phyloP scores from a whole-genome alignment of 2,329 filamentous ascomycete species.

The Myriosclerotinia scirpicola region DNA sequence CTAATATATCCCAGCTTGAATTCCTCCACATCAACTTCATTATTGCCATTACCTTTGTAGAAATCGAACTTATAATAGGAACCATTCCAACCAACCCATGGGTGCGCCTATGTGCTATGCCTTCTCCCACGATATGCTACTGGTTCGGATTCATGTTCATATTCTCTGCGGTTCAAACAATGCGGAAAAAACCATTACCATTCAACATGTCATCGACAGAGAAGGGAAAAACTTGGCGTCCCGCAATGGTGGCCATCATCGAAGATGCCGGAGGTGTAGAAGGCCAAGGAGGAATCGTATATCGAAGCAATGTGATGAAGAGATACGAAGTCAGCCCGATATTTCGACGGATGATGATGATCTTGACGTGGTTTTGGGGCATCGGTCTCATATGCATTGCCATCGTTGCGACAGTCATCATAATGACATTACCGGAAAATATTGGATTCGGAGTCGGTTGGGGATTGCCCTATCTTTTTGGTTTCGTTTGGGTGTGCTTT shows the following conservation, averaged over 20 bases:
- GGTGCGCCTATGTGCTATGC: slow-evolving; percentile 35
- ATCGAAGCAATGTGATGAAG: slow-evolving; percentile 32
- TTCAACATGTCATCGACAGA: slow-evolving; percentile 39
- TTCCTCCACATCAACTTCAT: slow-evolving; percentile 36
- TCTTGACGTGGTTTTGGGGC: slow-evolving; percentile 40
- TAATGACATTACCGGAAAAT: slow-evolving; percentile 33
- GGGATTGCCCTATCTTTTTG: slow-evolving; percentile 35
- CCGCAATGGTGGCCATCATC: slow-evolving; percentile 33
- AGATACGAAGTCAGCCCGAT: slow-evolving; percentile 35
- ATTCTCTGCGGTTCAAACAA: slow-evolving; percentile 30
- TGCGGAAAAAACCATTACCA: slow-evolving; percentile 28
- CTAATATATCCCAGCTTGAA: slow-evolving; percentile 27
- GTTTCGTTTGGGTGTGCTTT: slow-evolving; percentile 26
- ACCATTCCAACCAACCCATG: slow-evolving; percentile 33
- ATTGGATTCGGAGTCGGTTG: slow-evolving; percentile 37
- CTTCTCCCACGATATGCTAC: slow-evolving; percentile 36
- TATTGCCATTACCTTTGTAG: slow-evolving; percentile 33
- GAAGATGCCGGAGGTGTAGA: slow-evolving; percentile 36
- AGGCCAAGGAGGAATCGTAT: slow-evolving; percentile 34
- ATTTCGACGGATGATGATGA: slow-evolving; percentile 35
- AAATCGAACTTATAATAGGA: slow-evolving; percentile 35
- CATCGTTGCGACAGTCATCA: slow-evolving; percentile 32
- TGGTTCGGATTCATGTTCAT: slow-evolving; percentile 34
- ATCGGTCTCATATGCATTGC: slow-evolving; percentile 32
- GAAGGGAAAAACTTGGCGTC: slow-evolving; percentile 34